These are phyloP conservation scores for Flaveria floridana DNA, from an alignment of 140 eudicot species.

Conservation along the genomic window DNA sequence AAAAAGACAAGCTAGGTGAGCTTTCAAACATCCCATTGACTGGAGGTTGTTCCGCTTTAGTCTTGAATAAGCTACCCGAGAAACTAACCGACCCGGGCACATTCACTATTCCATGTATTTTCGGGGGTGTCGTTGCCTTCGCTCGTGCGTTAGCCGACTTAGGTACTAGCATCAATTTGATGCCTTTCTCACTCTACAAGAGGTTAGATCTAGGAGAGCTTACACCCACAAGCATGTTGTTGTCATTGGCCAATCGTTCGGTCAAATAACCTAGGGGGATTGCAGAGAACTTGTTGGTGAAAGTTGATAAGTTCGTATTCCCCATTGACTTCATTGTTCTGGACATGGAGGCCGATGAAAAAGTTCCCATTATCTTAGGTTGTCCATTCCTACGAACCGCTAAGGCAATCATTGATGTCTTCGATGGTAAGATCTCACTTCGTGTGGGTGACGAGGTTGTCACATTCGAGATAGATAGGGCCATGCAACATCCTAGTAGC, in stretches of 20 bases:
- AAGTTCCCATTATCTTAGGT: neutral
- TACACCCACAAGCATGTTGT: neutral
- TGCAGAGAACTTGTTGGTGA: neutral
- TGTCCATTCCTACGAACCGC: neutral
- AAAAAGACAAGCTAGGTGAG: neutral
- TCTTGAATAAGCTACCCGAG: neutral
- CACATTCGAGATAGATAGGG: neutral
- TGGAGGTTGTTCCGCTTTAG: neutral
- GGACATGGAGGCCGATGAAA: neutral
- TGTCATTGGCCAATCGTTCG: neutral
- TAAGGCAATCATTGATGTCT: neutral
- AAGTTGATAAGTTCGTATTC: neutral
- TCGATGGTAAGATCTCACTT: neutral
- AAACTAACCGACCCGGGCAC: neutral
- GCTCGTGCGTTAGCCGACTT: neutral
- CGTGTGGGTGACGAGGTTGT: neutral
- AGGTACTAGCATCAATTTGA: neutral
- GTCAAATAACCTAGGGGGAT: no score
- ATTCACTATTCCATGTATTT: neutral
- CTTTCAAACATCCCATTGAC: no score
- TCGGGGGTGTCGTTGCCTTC: neutral
- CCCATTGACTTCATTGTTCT: neutral
- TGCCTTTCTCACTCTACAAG: neutral
- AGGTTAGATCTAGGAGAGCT: neutral
- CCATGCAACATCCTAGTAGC: neutral